Percentiles rank a stretch among this genome's conserved stretches.
phyloP scores from a whole-genome alignment of 352 stramenopile species.

The Globisporangium paroecandrum region DNA sequence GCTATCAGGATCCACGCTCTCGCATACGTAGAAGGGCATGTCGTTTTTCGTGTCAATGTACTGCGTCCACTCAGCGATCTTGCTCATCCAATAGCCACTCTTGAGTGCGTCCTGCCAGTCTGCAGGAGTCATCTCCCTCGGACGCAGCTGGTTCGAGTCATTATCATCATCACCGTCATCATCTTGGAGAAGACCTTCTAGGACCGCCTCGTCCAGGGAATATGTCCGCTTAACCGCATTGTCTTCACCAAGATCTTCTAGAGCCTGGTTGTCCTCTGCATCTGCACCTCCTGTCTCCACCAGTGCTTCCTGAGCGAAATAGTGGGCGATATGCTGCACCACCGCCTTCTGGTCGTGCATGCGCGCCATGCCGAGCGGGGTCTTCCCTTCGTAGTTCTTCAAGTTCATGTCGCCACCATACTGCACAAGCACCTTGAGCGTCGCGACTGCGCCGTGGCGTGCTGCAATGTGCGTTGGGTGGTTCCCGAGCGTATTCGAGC shows the following conservation, averaged over 20 bases:
- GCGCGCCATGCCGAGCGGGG: conserved; percentile 65
- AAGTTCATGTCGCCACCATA: conserved; percentile 83
- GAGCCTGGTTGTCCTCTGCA: neutral
- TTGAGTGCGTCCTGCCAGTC: conserved; percentile 47
- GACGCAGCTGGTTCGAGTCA: conserved; percentile 8
- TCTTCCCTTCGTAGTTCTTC: conserved; percentile 81
- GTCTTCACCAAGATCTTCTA: neutral
- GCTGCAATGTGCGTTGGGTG: conserved; percentile 75
- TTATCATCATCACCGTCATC: neutral
- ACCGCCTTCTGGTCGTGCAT: conserved; percentile 59
- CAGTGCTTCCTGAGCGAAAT: conserved; percentile 53
- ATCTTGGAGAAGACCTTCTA: neutral
- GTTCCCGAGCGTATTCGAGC: conserved; percentile 58
- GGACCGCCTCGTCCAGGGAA: neutral
- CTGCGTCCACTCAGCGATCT: conserved; percentile 69
- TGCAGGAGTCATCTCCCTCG: conserved; percentile 16
- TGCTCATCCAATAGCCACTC: conserved; percentile 47
- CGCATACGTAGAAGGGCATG: conserved; percentile 46
- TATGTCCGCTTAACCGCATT: neutral
- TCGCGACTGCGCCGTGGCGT: conserved; percentile 54
- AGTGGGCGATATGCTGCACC: conserved; percentile 56
- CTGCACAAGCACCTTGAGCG: conserved; percentile 64
- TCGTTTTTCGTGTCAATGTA: conserved; percentile 60
- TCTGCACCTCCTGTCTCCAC: neutral
- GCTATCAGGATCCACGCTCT: neutral